Evolutionary conservation across 2,329 filamentous ascomycete genomes (phyloP).

Genomic region (Plenodomus tracheiphilus): DNA sequence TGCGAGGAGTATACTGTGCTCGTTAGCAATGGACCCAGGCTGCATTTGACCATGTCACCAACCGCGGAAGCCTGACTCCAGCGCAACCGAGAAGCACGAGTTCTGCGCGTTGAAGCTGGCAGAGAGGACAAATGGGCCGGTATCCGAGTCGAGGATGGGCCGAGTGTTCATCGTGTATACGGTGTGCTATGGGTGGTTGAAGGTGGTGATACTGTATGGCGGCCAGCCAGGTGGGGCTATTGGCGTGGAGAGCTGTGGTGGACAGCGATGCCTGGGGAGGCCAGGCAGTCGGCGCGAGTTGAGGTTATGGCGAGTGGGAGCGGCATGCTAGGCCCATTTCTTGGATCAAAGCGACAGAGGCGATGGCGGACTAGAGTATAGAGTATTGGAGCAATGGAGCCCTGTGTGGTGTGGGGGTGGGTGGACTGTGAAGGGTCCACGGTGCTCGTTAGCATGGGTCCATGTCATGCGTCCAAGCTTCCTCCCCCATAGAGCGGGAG

Average conservation of each 20-base stretch:
- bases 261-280: slow-evolving; percentile 7
- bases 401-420: no score
- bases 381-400: no score
- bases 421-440: slow-evolving; percentile 6
- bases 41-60: slow-evolving; percentile 42
- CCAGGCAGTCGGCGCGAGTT: slow-evolving; percentile 18
- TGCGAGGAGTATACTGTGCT: slow-evolving; percentile 35
- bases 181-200: neutral
- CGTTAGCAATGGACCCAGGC: slow-evolving; percentile 12
- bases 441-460: slow-evolving; percentile 3
- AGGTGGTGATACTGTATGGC: neutral
- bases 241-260: slow-evolving; percentile 4
- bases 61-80: slow-evolving; percentile 86
- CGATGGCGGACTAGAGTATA: slow-evolving; percentile 2
- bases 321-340: slow-evolving; percentile 31
- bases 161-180: slow-evolving; percentile 77
- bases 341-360: slow-evolving; percentile 15
- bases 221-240: slow-evolving; percentile 11
- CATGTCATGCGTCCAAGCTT: slow-evolving; percentile 23
- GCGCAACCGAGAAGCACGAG: slow-evolving; percentile 83
- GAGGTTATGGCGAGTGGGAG: slow-evolving; percentile 7
- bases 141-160: slow-evolving; percentile 77
- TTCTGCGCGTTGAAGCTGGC: slow-evolving; percentile 83
- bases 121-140: slow-evolving; percentile 75
- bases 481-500: slow-evolving; percentile 18